Conservation (phyloP, 2,329 filamentous ascomycete genomes). For the Trichoderma sp. region DNA sequence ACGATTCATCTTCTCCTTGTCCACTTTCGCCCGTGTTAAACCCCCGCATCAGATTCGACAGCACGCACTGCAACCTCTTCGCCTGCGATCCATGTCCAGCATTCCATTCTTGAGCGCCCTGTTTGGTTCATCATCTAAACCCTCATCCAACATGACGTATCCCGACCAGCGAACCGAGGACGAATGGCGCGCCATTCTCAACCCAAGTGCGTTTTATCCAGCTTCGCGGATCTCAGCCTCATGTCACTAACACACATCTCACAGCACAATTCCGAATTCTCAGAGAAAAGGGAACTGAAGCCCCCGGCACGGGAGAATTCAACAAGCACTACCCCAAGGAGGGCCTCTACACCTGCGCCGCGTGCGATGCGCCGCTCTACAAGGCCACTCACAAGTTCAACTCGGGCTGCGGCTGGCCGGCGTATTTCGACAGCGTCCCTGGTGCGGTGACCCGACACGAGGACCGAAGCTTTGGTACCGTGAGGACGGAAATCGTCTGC, state of each 20-base stretch:
- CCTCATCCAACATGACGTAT: constrained; percentile 59
- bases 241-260: constrained; percentile 14
- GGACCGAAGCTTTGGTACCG: constrained; percentile 76
- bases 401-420: constrained; percentile 95
- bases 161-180: constrained; percentile 77
- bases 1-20: constrained; percentile 47
- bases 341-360: constrained; percentile 85
- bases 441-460: constrained; percentile 81
- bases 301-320: constrained; percentile 74
- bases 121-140: constrained; percentile 55
- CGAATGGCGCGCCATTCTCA: constrained; percentile 88
- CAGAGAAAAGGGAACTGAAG: constrained; percentile 87
- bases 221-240: not conserved
- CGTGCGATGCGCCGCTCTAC: constrained; percentile 84
- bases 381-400: constrained; percentile 93
- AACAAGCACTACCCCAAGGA: constrained; percentile 76
- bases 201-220: constrained; percentile 39
- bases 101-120: constrained; percentile 77
- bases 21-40: constrained; percentile 41
- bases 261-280: constrained; percentile 94
- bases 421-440: constrained; percentile 93
- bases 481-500: constrained; percentile 89
- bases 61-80: constrained; percentile 27
- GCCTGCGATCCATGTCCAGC: constrained; percentile 62
- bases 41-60: constrained; percentile 26